Conservation (phyloP, 2,329 filamentous ascomycete species). For the Fusarium ramigenum region DNA sequence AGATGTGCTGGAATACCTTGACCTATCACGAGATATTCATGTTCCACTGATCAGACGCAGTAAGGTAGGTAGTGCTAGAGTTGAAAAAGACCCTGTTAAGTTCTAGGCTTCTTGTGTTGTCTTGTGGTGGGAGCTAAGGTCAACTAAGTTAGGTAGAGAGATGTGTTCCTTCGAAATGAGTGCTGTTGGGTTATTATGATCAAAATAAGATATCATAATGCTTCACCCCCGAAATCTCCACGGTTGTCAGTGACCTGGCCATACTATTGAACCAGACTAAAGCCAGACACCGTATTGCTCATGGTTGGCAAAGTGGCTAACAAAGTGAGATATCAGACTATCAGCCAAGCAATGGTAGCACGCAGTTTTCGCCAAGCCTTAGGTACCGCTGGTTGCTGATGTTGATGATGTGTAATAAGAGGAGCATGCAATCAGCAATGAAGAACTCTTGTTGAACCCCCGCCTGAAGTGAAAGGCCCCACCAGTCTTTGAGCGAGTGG, state of each 20-base stretch:
- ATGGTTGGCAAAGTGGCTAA: background rate
- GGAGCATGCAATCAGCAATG: constrained; percentile 23
- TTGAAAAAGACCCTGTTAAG: background rate
- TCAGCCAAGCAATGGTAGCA: background rate
- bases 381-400: constrained; percentile 5
- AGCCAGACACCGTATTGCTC: background rate
- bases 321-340: background rate
- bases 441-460: constrained; percentile 24
- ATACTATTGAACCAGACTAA: background rate
- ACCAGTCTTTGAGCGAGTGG: background rate
- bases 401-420: constrained; percentile 11
- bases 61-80: background rate
- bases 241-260: background rate
- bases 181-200: background rate
- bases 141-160: background rate
- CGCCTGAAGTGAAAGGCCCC: constrained; percentile 2
- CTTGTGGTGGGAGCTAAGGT: constrained; percentile 3
- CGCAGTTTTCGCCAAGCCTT: constrained; percentile 12
- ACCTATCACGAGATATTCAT: constrained; percentile 4
- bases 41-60: constrained; percentile 1
- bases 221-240: background rate
- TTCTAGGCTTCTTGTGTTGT: background rate
- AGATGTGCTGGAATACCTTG: background rate
- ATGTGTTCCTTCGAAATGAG: background rate
- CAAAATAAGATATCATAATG: background rate